These are phyloP conservation scores for Cryphonectria nitschkei DNA, from an alignment of 2,329 filamentous ascomycete genomes.

Conservation along the genomic window DNA sequence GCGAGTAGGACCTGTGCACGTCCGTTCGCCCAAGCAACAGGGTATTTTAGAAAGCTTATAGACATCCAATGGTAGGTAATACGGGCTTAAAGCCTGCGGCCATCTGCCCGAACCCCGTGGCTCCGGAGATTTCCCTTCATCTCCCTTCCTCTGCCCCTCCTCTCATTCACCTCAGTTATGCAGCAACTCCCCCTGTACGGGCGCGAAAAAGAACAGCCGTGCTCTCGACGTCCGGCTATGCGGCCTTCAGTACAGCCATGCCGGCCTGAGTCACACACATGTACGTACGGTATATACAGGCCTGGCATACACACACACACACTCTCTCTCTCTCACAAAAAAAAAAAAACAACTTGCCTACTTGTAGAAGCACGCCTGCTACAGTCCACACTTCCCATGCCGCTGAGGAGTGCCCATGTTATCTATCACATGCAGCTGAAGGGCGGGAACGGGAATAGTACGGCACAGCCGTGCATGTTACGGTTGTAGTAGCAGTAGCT, in stretches of 20 bases:
- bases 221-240: no score
- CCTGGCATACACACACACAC: no score
- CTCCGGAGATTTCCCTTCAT: not conserved
- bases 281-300: not conserved
- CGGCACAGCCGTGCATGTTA: not conserved
- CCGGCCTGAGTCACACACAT: not conserved
- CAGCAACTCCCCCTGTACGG: not conserved
- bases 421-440: not conserved
- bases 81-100: not conserved
- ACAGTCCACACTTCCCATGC: no score
- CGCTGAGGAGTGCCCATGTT: no score
- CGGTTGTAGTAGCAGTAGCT: not conserved
- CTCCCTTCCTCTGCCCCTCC: not conserved
- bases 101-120: not conserved
- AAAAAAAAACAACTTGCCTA: not conserved
- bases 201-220: no score
- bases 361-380: no score
- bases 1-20: not conserved
- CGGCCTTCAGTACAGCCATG: no score
- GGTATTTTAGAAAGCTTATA: not conserved
- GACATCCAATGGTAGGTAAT: not conserved
- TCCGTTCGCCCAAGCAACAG: no score
- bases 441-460: no score
- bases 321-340: no score
- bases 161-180: not conserved